Evolutionary conservation across 78 protist species (phyloP).

Genomic region (slime mould (Dictyostelium discoideum)): dicty_2.7 NC_007089.4:4669001-4669500

Average conservation of each 20-base stretch:
- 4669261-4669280: conserved; percentile 66
- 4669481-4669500: conserved; percentile 80
- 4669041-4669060: conserved; percentile 75
- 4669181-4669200: conserved; percentile 50
- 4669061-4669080: conserved; percentile 44
- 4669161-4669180: conserved; percentile 56
- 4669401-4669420: conserved; percentile 27
- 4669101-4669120: conserved; percentile 73
- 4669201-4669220: conserved; percentile 56
- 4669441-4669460: conserved; percentile 65
- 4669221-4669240: not conserved
- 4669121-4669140: conserved; percentile 54
- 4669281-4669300: conserved; percentile 62
- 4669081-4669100: conserved; percentile 74
- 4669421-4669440: conserved; percentile 36
- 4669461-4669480: conserved; percentile 35
- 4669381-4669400: conserved; percentile 71
- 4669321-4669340: conserved; percentile 83
- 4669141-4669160: conserved; percentile 43
- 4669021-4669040: conserved; percentile 64
- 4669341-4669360: conserved; percentile 74
- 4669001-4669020: conserved; percentile 44
- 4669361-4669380: conserved; percentile 51
- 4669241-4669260: conserved; percentile 26
- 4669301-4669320: conserved; percentile 64